Conservation (phyloP, 805 yeast species). For the Helenozyma baotianmanensis region DNA sequence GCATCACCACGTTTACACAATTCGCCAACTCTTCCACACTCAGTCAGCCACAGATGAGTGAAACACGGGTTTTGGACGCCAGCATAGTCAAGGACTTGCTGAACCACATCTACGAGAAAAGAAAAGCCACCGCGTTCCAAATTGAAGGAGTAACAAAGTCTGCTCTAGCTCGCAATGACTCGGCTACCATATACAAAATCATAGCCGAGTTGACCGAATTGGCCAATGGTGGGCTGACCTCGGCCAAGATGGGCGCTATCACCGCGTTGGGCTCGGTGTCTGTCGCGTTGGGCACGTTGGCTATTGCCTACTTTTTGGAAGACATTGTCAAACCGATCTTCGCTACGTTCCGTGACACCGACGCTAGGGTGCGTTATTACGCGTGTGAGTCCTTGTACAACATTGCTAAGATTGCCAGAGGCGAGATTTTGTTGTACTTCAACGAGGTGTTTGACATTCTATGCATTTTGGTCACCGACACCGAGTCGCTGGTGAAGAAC, state of each 20-base stretch:
- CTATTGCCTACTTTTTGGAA: conserved; percentile 78
- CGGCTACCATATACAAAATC: conserved; percentile 53
- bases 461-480: conserved; percentile 84
- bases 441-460: conserved; percentile 93
- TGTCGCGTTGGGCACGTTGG: conserved; percentile 81
- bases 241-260: conserved; percentile 86
- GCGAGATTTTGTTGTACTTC: conserved; percentile 85
- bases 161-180: conserved; percentile 56
- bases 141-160: conserved; percentile 74
- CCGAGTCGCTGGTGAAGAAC: conserved; percentile 86
- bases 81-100: conserved; percentile 39
- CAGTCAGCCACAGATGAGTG: conserved; percentile 19
- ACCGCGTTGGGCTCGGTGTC: conserved; percentile 96
- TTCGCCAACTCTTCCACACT: too few species aligned
- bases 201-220: conserved; percentile 76
- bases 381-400: conserved; percentile 96
- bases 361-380: conserved; percentile 93
- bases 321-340: conserved; percentile 88
- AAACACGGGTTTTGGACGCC: conserved; percentile 27
- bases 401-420: conserved; percentile 94
- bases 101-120: conserved; percentile 42
- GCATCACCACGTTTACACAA: too few species aligned
- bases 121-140: conserved; percentile 51
- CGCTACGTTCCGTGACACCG: conserved; percentile 95
- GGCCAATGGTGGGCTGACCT: conserved; percentile 66